Percentiles rank a stretch among this genome's conserved stretches.
Conservation (phyloP, 2,329 filamentous ascomycete species). For the Sordariomycetes sp. region DNA sequence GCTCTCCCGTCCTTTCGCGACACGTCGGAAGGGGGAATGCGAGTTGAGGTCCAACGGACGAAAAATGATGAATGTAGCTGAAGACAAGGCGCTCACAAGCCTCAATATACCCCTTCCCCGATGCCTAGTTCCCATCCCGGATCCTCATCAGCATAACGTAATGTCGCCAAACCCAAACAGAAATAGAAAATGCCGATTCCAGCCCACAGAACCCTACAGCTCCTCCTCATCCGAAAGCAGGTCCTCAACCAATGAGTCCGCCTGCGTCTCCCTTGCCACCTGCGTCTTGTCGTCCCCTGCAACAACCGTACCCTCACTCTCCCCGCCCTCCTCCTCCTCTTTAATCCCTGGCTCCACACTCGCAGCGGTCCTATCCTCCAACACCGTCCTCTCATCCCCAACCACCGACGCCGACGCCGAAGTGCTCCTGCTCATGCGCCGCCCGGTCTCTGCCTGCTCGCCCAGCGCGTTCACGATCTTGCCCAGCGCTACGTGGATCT, state of each 20-base stretch:
- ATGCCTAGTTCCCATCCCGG: constrained; percentile 7
- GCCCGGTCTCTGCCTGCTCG: constrained; percentile 20
- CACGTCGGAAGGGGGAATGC: background rate
- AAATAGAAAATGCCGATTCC: background rate
- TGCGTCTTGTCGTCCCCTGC: constrained; percentile 8
- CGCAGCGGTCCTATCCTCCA: constrained; percentile 23
- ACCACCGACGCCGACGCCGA: constrained; percentile 14
- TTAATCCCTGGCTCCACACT: constrained; percentile 18
- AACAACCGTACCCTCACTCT: constrained; percentile 14
- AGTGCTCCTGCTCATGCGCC: constrained; percentile 28
- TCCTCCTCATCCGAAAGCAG: constrained; percentile 25
- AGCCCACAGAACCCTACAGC: constrained; percentile 13
- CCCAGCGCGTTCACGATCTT: constrained; percentile 53
- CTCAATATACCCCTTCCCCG: constrained; percentile 6
- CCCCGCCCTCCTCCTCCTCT: constrained; percentile 27
- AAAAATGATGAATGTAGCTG: background rate
- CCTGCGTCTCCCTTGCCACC: constrained; percentile 11
- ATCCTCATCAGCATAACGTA: constrained; percentile 2
- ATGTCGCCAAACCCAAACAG: background rate
- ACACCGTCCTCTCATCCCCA: constrained; percentile 9
- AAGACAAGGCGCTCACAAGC: constrained; percentile 1
- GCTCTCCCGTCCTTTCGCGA: too few species aligned
- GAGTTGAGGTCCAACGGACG: constrained; percentile 3
- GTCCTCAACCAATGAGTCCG: constrained; percentile 23
- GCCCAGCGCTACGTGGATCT: constrained; percentile 52